These are phyloP conservation scores for Albizia julibrissin DNA, from an alignment of 306 rosid species.

Conservation along the genomic window DNA sequence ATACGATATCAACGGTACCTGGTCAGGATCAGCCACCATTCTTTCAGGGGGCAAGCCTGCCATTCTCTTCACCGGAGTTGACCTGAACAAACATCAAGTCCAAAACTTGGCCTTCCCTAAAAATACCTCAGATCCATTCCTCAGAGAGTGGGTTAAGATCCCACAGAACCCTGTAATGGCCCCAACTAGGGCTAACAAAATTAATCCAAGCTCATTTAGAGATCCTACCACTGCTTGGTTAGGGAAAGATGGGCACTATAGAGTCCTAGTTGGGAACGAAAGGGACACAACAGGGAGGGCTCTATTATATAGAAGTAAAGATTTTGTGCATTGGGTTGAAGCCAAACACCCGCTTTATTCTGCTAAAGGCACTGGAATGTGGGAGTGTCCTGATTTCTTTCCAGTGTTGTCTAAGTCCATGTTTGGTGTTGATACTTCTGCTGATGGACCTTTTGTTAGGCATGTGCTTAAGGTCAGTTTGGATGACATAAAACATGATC, in stretches of 20 bases:
- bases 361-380: conserved; percentile 60
- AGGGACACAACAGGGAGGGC: conserved; percentile 49
- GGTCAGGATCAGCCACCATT: conserved; percentile 88
- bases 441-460: conserved; percentile 31
- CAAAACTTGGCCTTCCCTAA: conserved; percentile 82
- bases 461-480: conserved; percentile 77
- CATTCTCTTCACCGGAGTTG: conserved; percentile 74
- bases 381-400: conserved; percentile 90
- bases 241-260: conserved; percentile 69
- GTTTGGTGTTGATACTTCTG: conserved; percentile 51
- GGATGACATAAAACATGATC: too few relatives aligned
- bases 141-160: conserved; percentile 71
- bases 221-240: conserved; percentile 88
- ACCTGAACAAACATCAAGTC: conserved; percentile 53
- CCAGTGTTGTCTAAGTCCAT: conserved; percentile 36
- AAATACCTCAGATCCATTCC: conserved; percentile 44
- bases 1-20: conserved; percentile 70
- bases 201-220: conserved; percentile 67
- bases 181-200: conserved; percentile 48
- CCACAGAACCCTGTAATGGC: conserved; percentile 60
- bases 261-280: conserved; percentile 61
- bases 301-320: conserved; percentile 60
- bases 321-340: conserved; percentile 57
- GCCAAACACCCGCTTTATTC: conserved; percentile 68
- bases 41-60: conserved; percentile 53